Evolutionary conservation across 164 flowering plant species (phyloP), one percentile per base, ranked within the genome.

Genomic region (Cinnamomum micranthum): DNA sequence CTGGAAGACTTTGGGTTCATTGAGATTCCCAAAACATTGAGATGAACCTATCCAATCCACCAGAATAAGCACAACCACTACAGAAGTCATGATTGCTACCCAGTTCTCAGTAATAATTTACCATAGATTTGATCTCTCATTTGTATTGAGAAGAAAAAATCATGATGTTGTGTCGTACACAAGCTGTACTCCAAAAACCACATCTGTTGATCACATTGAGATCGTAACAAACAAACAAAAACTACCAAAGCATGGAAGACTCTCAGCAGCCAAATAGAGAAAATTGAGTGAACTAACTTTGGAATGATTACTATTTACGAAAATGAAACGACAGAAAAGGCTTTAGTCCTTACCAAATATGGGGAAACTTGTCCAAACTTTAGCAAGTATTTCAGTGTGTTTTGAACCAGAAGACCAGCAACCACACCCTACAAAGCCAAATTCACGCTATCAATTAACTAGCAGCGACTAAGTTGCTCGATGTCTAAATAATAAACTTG

Each of bases 331-430:
- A 60, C 31, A 27, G 35, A 50, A 10, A 28, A 25, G 41, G 10
- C 47, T 1, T 41, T 9, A 73, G 60, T 23, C n/a, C 20, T 68
- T 89, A 93, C 99, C 98, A 95, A 82, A 82, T 95, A 95, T 28
- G 92, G 95, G 63, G 98, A 87, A 59, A 93, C 98, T n/a, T 83
- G 83, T 78, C 99, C 99, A 87, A 95, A 95, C 41, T 87, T 81
- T 14, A 95, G 88, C 82, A 95, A 84, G 86, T 84, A 92, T 78
- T 95, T 95, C 19, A 95, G 90, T 4, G 99, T 86, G 77, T 95
- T 95, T 87, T 95, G 99, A 65, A 93, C 98, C 31, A 95, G 84
- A 77, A 95, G 92, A 72, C 99, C 99, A 66, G 99, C 99, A 76
- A 95, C 95, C 84, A 95, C 93, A 51, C 99, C 99, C 99, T 95